A percentile compares a stretch with the other conserved stretches of the same genome.
Conservation (phyloP, 164 flowering plant species). For the Euptelea pleiosperma region DNA sequence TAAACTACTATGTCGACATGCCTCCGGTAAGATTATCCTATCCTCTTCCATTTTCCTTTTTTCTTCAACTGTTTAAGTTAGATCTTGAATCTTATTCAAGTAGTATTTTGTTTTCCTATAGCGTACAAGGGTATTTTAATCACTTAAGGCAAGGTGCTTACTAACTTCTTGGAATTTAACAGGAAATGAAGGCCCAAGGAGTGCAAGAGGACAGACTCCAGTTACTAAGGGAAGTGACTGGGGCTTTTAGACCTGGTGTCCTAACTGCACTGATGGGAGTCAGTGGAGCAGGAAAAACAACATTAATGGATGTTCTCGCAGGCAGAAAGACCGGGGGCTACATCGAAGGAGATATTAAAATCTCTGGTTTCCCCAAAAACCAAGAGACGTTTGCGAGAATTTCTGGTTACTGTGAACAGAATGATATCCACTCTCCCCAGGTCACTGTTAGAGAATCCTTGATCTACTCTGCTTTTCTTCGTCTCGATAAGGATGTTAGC, state of each 20-base stretch:
- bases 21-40: slow-evolving; percentile 54
- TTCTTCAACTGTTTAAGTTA: background rate
- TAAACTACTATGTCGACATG: slow-evolving; percentile 91
- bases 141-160: background rate
- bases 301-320: slow-evolving; percentile 71
- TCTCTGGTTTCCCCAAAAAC: slow-evolving; percentile 81
- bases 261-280: slow-evolving; percentile 53
- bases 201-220: slow-evolving; percentile 35
- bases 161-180: background rate
- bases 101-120: background rate
- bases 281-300: slow-evolving; percentile 91
- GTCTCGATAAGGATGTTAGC: slow-evolving; percentile 76
- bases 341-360: slow-evolving; percentile 89
- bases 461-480: slow-evolving; percentile 89
- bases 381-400: slow-evolving; percentile 98
- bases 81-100: background rate
- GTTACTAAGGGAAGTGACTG: slow-evolving; percentile 34
- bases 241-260: slow-evolving; percentile 41
- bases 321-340: slow-evolving; percentile 57
- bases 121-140: background rate
- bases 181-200: slow-evolving; percentile 45
- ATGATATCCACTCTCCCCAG: slow-evolving; percentile 41
- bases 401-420: slow-evolving; percentile 51
- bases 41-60: background rate
- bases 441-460: slow-evolving; percentile 62